Conservation (phyloP, 345 rosid genomes). For the Cardiospermum halicacabum region DNA sequence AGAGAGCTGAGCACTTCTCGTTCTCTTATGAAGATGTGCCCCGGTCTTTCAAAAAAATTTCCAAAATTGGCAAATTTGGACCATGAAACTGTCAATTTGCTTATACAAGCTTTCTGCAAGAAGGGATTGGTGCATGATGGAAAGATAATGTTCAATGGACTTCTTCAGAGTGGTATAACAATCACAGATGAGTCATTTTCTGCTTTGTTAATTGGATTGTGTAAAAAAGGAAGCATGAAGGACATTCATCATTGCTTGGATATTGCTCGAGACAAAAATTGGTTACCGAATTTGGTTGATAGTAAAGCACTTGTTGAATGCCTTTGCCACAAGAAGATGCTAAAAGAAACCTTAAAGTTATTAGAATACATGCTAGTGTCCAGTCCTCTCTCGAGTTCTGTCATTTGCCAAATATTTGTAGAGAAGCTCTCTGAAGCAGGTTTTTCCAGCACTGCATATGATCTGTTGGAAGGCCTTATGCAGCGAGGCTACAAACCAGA, state of each 20-base stretch:
- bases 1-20: slow-evolving; percentile 41
- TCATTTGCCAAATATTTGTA: slow-evolving; percentile 33
- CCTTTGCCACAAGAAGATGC: slow-evolving; percentile 42
- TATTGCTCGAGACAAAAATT: slow-evolving; percentile 37
- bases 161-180: slow-evolving; percentile 37
- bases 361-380: slow-evolving; percentile 39
- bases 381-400: slow-evolving; percentile 29
- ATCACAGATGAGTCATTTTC: slow-evolving; percentile 42
- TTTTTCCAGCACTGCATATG: slow-evolving; percentile 33
- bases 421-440: slow-evolving; percentile 50
- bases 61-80: slow-evolving; percentile 53
- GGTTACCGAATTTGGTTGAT: slow-evolving; percentile 42
- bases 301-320: slow-evolving; percentile 39
- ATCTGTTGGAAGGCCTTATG: slow-evolving; percentile 41
- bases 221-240: slow-evolving; percentile 40
- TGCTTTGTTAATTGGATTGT: slow-evolving; percentile 40
- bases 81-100: slow-evolving; percentile 51
- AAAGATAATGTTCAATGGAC: slow-evolving; percentile 38
- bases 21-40: slow-evolving; percentile 33
- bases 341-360: slow-evolving; percentile 58
- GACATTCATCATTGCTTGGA: slow-evolving; percentile 40
- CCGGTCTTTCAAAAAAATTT: slow-evolving; percentile 42
- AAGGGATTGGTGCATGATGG: slow-evolving; percentile 47
- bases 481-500: slow-evolving; percentile 41
- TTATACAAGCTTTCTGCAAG: slow-evolving; percentile 53